phyloP scores from a whole-genome alignment of 306 rosid species.

The Cajanus cajan region DNA sequence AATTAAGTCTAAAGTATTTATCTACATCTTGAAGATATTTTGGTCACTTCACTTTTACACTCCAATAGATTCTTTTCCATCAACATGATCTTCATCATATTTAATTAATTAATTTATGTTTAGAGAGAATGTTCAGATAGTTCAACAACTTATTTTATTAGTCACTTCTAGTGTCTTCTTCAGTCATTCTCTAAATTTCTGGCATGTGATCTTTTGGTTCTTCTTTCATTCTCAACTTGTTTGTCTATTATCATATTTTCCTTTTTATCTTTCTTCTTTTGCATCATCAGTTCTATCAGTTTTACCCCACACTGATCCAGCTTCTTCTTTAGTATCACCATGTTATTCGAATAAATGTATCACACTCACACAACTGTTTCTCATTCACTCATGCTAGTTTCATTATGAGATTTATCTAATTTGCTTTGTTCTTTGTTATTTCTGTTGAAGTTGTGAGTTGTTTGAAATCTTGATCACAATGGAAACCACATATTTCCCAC shows the following conservation, averaged over 20 bases:
- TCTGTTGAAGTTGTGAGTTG: neutral
- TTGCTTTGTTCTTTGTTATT: slow-evolving; percentile 11
- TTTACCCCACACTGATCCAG: slow-evolving; percentile 17
- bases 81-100: slow-evolving; percentile 12
- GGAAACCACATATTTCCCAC: slow-evolving; percentile 84
- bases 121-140: neutral
- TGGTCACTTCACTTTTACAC: neutral
- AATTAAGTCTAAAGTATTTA: neutral
- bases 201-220: slow-evolving; percentile 10
- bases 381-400: slow-evolving; percentile 1
- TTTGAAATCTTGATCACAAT: slow-evolving; percentile 27
- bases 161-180: slow-evolving; percentile 23
- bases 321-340: neutral
- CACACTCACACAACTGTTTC: neutral
- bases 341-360: neutral
- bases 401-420: slow-evolving; percentile 15
- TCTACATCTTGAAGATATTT: neutral
- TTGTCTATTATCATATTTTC: slow-evolving; percentile 4
- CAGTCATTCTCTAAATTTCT: slow-evolving; percentile 24
- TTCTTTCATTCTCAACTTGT: neutral
- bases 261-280: slow-evolving; percentile 11
- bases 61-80: neutral
- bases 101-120: slow-evolving; percentile 13
- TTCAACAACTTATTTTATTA: neutral
- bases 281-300: neutral